These are phyloP conservation scores for Dactylorhiza incarnata DNA, from an alignment of 106 monocot genomes.

Conservation along the genomic window DNA sequence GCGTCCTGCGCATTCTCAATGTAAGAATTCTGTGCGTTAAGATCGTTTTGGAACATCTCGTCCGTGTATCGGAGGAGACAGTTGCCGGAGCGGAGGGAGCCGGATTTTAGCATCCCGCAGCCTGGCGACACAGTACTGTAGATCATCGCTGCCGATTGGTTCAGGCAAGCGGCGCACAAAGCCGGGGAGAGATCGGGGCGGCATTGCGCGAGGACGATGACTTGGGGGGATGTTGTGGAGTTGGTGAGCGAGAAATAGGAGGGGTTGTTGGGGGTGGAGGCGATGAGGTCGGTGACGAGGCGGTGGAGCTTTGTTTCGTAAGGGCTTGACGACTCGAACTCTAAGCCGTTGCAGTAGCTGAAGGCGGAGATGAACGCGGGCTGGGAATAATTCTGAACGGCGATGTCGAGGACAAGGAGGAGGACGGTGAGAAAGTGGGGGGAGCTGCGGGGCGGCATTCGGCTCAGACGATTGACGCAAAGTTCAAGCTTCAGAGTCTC, in stretches of 20 bases:
- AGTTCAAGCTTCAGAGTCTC: too few species aligned
- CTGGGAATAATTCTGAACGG: not conserved
- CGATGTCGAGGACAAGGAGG: not conserved
- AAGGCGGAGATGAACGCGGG: not conserved
- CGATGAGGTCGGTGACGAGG: not conserved
- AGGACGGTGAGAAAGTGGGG: not conserved
- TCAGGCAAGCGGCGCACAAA: not conserved
- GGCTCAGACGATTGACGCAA: not conserved
- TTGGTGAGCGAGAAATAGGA: not conserved
- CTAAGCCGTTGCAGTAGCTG: not conserved
- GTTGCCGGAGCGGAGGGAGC: not conserved
- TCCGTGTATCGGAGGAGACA: constrained; percentile 3
- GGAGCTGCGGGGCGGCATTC: not conserved
- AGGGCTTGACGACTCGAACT: not conserved
- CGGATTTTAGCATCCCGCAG: not conserved
- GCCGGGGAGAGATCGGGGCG: not conserved
- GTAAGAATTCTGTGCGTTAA: not conserved
- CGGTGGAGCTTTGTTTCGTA: not conserved
- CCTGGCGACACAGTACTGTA: too few species aligned
- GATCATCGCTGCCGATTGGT: not conserved
- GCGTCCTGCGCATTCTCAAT: not conserved
- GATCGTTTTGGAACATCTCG: not conserved
- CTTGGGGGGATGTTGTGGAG: not conserved
- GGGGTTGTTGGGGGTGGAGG: not conserved
- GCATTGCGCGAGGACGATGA: constrained; percentile 2